A percentile compares a stretch with the other conserved stretches of the same genome.
Evolutionary conservation across 2,329 filamentous ascomycete genomes (phyloP).

Genomic region (Ascochyta pisi): DNA sequence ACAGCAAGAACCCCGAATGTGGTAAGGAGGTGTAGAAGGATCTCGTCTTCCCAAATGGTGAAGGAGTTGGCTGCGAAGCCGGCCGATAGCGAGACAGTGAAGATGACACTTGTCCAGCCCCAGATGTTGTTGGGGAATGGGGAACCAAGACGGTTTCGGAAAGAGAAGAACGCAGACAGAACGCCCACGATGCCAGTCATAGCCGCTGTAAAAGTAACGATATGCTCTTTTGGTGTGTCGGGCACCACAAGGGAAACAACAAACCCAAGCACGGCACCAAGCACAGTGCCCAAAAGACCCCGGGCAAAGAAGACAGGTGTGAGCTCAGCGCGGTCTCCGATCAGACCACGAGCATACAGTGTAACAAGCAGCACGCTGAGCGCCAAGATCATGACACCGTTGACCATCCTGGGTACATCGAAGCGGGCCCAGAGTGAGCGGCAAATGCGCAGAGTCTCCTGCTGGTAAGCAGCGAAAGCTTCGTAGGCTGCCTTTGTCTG

Average conservation of each 20-base stretch:
- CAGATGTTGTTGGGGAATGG: conserved; percentile 78
- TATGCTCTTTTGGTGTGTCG: conserved; percentile 50
- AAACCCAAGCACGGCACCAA: conserved; percentile 53
- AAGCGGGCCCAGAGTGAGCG: conserved; percentile 91
- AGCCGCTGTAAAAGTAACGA: conserved; percentile 50
- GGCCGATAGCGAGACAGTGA: conserved; percentile 85
- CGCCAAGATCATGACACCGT: conserved; percentile 76
- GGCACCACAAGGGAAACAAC: conserved; percentile 53
- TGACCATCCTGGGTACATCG: conserved; percentile 82
- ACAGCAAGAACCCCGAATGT: conserved; percentile 83
- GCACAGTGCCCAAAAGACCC: conserved; percentile 57
- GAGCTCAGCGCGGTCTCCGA: conserved; percentile 61
- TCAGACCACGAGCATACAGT: conserved; percentile 71
- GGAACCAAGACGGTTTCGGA: conserved; percentile 52
- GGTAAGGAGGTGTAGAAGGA: conserved; percentile 86
- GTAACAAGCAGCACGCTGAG: conserved; percentile 72
- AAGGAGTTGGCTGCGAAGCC: conserved; percentile 98
- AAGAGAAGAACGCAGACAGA: conserved; percentile 50
- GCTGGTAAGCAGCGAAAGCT: conserved; percentile 76
- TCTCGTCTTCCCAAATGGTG: conserved; percentile 98
- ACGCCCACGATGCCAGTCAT: conserved; percentile 51
- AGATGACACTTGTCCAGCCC: conserved; percentile 84
- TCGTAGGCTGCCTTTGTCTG: conserved; percentile 56
- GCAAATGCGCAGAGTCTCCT: conserved; percentile 78
- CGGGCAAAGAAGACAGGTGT: conserved; percentile 60